phyloP scores from a whole-genome alignment of 176 grass and related monocot species.

The Echinochloa phyllopogon region DNA sequence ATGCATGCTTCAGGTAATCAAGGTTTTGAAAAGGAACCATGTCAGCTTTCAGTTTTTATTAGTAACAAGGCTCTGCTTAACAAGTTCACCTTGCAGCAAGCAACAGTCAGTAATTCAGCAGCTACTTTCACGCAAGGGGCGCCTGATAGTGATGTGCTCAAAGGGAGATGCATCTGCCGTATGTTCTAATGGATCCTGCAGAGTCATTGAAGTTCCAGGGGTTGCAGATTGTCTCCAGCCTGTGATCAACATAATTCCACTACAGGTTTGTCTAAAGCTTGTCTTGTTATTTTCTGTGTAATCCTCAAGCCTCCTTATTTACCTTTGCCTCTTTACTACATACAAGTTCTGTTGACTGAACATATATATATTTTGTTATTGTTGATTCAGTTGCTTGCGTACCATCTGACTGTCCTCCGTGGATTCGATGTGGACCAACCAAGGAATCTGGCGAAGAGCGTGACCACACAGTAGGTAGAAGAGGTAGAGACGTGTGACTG shows the following conservation, averaged over 20 bases:
- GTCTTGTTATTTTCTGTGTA: background rate
- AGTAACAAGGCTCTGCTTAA: background rate
- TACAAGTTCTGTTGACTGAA: background rate
- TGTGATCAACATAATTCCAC: constrained; percentile 87
- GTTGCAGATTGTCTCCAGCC: constrained; percentile 83
- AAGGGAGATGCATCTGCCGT: constrained; percentile 63
- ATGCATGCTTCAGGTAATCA: constrained; percentile 72
- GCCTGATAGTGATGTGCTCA: constrained; percentile 85
- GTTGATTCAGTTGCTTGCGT: constrained; percentile 66
- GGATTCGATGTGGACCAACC: constrained; percentile 80
- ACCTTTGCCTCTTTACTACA: background rate
- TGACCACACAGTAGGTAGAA: constrained; percentile 61
- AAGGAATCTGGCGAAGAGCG: constrained; percentile 89
- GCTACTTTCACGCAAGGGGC: constrained; percentile 84
- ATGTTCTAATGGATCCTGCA: constrained; percentile 60
- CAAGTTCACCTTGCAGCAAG: constrained; percentile 57
- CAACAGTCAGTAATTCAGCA: constrained; percentile 96
- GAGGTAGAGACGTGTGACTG: background rate
- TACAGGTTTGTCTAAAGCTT: constrained; percentile 63
- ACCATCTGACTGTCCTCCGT: constrained; percentile 81
- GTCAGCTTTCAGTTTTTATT: constrained; percentile 15
- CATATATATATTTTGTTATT: background rate
- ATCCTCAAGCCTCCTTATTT: background rate
- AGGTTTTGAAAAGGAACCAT: constrained; percentile 10
- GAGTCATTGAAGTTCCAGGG: constrained; percentile 77